Conservation (phyloP, 257 asterid species). For the Salvia miltiorrhiza region DNA sequence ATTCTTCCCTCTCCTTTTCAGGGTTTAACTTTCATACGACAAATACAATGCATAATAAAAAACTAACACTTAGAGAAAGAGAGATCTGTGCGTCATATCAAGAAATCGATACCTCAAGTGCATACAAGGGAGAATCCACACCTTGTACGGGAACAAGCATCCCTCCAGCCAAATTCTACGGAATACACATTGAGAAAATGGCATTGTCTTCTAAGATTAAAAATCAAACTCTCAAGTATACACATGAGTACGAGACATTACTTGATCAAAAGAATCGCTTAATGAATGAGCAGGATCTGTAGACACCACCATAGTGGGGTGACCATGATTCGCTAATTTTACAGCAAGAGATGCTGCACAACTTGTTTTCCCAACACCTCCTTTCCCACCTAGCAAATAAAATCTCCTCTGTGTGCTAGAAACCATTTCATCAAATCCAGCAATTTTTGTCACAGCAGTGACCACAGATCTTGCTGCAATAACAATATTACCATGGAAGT, state of each 20-base stretch:
- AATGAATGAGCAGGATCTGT: conserved; percentile 82
- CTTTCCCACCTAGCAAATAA: conserved; percentile 80
- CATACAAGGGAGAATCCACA: conserved; percentile 61
- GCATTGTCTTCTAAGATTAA: not conserved
- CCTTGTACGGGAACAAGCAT: conserved; percentile 66
- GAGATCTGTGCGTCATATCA: conserved; percentile 1
- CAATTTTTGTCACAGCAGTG: conserved; percentile 28
- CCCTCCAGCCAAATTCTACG: conserved; percentile 73
- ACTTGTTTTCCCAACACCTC: conserved; percentile 86
- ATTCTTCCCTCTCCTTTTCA: conserved; percentile 54
- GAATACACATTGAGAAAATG: conserved; percentile 5
- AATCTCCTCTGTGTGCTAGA: conserved; percentile 57
- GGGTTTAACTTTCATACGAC: conserved; percentile 49
- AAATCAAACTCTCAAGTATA: not conserved
- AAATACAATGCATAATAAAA: conserved; percentile 4
- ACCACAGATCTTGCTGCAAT: conserved; percentile 51
- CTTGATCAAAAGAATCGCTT: conserved; percentile 81
- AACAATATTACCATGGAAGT: conserved; percentile 10
- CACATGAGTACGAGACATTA: conserved; percentile 21
- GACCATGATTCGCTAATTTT: conserved; percentile 62
- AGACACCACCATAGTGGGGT: conserved; percentile 64
- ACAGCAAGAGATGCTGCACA: conserved; percentile 87
- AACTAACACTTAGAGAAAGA: conserved; percentile 6
- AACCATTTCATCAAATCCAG: conserved; percentile 52
- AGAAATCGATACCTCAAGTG: conserved; percentile 55